Evolutionary conservation across 768 basidiomycete species (phyloP).

Genomic region (Lanmaoa pseudosensibilis): DNA sequence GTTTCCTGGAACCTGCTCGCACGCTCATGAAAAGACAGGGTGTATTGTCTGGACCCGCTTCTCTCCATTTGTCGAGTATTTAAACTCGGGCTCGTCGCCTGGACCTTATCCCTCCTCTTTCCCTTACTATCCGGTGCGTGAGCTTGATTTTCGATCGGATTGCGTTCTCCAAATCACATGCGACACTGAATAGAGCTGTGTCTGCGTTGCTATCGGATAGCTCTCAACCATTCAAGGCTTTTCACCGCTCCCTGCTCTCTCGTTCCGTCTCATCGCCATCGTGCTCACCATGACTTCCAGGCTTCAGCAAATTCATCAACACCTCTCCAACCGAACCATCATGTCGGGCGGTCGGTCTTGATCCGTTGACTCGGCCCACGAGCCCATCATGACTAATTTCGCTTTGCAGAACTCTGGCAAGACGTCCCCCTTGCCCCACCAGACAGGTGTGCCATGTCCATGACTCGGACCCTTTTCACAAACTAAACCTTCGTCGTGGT

Average conservation of each 20-base stretch:
- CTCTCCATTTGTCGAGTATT: neutral
- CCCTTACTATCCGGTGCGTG: neutral
- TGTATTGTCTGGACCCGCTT: too few species aligned
- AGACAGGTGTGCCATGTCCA: conserved; percentile 56
- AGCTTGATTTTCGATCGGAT: neutral
- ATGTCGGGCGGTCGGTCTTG: conserved; percentile 56
- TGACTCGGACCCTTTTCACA: neutral
- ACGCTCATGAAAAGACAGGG: too few species aligned
- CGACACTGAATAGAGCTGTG: neutral
- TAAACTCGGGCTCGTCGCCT: neutral
- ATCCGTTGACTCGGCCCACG: conserved; percentile 1
- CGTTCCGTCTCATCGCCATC: neutral
- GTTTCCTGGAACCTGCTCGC: too few species aligned
- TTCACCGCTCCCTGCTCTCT: neutral
- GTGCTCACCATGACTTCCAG: conserved; percentile 50
- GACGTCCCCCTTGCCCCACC: conserved; percentile 80
- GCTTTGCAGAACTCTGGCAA: conserved; percentile 66
- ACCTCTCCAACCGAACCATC: conserved; percentile 42
- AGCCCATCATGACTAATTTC: neutral
- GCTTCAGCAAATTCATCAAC: conserved; percentile 58
- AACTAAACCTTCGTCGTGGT: conserved; percentile 8
- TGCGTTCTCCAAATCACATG: conserved; percentile 23
- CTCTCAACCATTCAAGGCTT: neutral
- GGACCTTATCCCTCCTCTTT: neutral
- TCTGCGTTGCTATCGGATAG: neutral